Base-by-base conservation (phyloP, 192 early-diverging fungal genomes). In the Coemansia sp. region DNA sequence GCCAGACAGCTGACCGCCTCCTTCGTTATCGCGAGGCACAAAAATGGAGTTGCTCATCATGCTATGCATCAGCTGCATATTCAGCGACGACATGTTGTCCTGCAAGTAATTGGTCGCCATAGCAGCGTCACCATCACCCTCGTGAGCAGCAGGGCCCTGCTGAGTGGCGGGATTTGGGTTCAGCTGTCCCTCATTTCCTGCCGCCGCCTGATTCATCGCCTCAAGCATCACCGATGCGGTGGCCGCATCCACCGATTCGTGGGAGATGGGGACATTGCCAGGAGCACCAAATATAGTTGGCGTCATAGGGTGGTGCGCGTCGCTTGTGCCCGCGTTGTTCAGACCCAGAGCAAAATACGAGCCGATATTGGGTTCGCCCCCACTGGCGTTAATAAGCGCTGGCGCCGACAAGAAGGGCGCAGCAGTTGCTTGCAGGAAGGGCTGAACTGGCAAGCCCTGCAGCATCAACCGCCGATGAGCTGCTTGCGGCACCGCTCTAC, bases 381-480 rank as follows among this genome's bases (percentile, higher is more conserved):
- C 79, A 3, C 64, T 73, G 5, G 56, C 70, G 0, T 71, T 73
- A 11, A 76, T 70, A 16, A 82, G 71, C 9, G 79, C 79, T 0
- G 79, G 79, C 20, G 79, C 79, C 0, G 79, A 82, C 40, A 82
- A 34, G 24, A 82, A 82, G 14, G 74, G 66, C 24, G 67, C 55
- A 18, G 71, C 62, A 3, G 60, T 26, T 9, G 48, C 62, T 37
- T 58, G 56, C 33, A 58, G 21, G 20, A 36, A 36, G 3, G 56
- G 56, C 34, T 58, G 56, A 10, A 9, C 20, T 0, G 56, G 28
- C 18, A 37, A 7, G 35, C 56, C 56, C 56, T 58, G 60, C 13
- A 56, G 33, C 39, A 57, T 40, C 50, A 62, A 28, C 28, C 50
- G 60, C 50, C 26, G 46, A 34, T 65, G 63, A 38, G 51, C 36